Base-by-base conservation (phyloP, 1,284 basidiomycete genomes). In the Cystobasidium slooffiae region DNA sequence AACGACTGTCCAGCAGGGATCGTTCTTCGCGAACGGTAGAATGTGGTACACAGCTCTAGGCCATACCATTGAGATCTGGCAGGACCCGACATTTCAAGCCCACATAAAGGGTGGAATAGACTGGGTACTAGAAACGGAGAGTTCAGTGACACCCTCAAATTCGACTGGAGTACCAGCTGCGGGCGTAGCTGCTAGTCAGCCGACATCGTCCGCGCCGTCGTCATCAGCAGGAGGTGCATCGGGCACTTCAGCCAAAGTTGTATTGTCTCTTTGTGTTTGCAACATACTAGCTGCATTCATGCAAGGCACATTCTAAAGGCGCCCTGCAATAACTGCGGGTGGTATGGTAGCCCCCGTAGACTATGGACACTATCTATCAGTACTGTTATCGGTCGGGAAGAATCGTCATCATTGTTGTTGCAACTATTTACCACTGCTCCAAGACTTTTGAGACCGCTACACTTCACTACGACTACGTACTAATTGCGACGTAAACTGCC, bases 81-180 rank as follows among this genome's bases (percentile, higher is more conserved):
- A 44, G 24, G 68, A 75, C 52, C 41, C 74, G 6, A 75, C 53
- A 20, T 75, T 75, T 53, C 68, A 70, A 44, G 41, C 67, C 10
- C 74, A 75, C 47, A 63, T 75, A 46, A 56, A 59, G 37, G 70
- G 70, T n/a, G 70, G 70, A n/a, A 73, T 73, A 43, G 70, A 73
- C 43, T 73, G 70, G 70, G 70, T 73, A 18, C 52, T 73, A 3
- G 51, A 31, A 9, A 18, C 46, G 24, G 22, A 66, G n/a, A 14
- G 16, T 4, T 31, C 61, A 12, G n/a, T 7, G 14, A 49, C 44
- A 16, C 6, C 61, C 24, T 16, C 44, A 31, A 31, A 47, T 24
- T 12, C 61, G 4, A 63, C 61, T n/a, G 61, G 39, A 4, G 9
- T 43, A 16, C 56, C 56, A 4, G 56, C 20, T 41, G 56, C 56